Evolutionary conservation across 345 rosid genomes (phyloP).

Genomic region (Lenwebbia sp.): DNA sequence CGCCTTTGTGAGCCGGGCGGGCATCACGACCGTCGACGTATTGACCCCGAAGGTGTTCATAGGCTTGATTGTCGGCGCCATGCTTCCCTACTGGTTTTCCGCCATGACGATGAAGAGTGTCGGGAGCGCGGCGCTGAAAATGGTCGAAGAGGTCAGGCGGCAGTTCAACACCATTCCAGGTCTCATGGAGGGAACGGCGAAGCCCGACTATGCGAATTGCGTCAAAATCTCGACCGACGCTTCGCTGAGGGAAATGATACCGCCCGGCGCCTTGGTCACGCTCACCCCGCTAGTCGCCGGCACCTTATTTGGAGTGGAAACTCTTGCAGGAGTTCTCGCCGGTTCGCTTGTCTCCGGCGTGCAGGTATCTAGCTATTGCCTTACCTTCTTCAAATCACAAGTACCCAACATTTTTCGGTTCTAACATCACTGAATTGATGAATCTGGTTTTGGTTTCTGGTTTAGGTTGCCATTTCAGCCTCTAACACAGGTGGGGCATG

Average conservation of each 20-base stretch:
- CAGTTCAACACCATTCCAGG: constrained; percentile 75
- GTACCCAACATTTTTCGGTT: background rate
- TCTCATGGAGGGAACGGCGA: constrained; percentile 51
- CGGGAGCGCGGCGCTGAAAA: constrained; percentile 62
- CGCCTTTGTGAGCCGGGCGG: constrained; percentile 64
- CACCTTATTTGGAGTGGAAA: constrained; percentile 56
- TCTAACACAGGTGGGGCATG: constrained; percentile 72
- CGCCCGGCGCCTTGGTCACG: constrained; percentile 62
- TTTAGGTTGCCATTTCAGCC: constrained; percentile 61
- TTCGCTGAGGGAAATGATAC: constrained; percentile 62
- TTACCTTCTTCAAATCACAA: background rate
- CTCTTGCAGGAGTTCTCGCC: constrained; percentile 65
- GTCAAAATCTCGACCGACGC: constrained; percentile 73
- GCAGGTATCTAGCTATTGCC: constrained; percentile 15
- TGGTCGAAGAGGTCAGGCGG: constrained; percentile 70
- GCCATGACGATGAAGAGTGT: constrained; percentile 78
- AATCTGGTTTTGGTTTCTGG: background rate
- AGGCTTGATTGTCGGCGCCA: constrained; percentile 53
- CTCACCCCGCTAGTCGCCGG: constrained; percentile 57
- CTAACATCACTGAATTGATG: background rate
- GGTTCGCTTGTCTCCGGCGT: constrained; percentile 66
- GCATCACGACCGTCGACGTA: constrained; percentile 41
- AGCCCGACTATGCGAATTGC: constrained; percentile 61
- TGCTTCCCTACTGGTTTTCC: constrained; percentile 73
- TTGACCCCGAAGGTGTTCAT: constrained; percentile 63